phyloP scores from a whole-genome alignment of 2,329 filamentous ascomycete genomes.

The Hypoxylon sp. region DNA sequence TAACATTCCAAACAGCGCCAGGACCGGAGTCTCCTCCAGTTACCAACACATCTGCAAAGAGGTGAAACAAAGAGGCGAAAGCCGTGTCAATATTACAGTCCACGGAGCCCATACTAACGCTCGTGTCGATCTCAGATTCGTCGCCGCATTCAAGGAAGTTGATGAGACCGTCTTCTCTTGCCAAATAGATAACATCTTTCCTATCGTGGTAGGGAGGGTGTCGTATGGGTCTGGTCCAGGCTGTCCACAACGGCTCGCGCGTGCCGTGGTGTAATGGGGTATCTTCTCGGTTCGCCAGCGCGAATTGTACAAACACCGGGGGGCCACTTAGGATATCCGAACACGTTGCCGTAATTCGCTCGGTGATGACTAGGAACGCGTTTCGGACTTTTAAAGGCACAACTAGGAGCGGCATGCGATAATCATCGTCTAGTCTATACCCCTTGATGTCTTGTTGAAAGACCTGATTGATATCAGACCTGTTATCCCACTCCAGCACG shows the following conservation, averaged over 20 bases:
- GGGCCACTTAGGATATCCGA: constrained; percentile 65
- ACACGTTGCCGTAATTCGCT: constrained; percentile 67
- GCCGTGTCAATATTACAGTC: constrained; percentile 82
- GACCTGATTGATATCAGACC: constrained; percentile 59
- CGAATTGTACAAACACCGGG: constrained; percentile 60
- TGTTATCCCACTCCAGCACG: constrained; percentile 71
- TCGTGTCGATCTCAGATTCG: constrained; percentile 64
- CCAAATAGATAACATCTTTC: constrained; percentile 85
- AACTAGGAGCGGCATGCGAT: constrained; percentile 73
- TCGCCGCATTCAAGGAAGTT: constrained; percentile 77
- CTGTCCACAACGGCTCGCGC: constrained; percentile 75
- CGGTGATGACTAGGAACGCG: constrained; percentile 76
- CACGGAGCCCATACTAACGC: constrained; percentile 72
- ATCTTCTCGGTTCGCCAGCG: constrained; percentile 55
- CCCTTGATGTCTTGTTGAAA: constrained; percentile 62
- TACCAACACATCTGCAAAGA: constrained; percentile 80
- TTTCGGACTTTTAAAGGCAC: constrained; percentile 78
- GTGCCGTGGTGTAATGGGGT: constrained; percentile 62
- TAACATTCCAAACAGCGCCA: constrained; percentile 80
- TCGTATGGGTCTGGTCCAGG: constrained; percentile 84
- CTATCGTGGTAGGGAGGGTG: constrained; percentile 69
- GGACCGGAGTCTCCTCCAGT: constrained; percentile 82
- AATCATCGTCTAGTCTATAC: constrained; percentile 61
- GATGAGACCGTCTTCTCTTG: constrained; percentile 86
- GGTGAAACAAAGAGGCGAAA: constrained; percentile 79